Conservation (phyloP, 306 rosid genomes). For the Vigna trinervia region DNA sequence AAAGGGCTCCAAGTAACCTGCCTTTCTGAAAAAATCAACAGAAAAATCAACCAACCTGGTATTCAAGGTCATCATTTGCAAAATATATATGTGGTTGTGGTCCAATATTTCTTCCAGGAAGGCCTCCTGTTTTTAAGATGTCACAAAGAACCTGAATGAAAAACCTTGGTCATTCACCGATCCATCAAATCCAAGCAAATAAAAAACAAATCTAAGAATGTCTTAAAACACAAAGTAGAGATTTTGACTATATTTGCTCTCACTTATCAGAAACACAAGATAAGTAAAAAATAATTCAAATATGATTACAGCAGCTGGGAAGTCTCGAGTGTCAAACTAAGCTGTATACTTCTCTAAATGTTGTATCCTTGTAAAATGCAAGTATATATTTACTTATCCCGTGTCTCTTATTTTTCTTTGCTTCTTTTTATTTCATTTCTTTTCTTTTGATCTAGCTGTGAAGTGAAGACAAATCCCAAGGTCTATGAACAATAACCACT, state of each 20-base stretch:
- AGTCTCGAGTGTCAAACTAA: slow-evolving; percentile 16
- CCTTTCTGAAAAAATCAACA: slow-evolving; percentile 30
- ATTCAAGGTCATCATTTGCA: slow-evolving; percentile 88
- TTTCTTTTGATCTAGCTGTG: slow-evolving; percentile 5
- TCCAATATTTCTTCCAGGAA: slow-evolving; percentile 77
- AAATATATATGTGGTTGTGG: slow-evolving; percentile 76
- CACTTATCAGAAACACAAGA: slow-evolving; percentile 22
- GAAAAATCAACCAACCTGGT: slow-evolving; percentile 71
- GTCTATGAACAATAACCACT: not conserved
- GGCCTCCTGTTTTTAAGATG: slow-evolving; percentile 89
- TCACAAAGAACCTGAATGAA: slow-evolving; percentile 83
- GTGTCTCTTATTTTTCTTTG: not conserved
- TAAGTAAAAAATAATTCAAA: slow-evolving; percentile 15
- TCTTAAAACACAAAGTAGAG: slow-evolving; percentile 8
- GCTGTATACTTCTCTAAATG: slow-evolving; percentile 19
- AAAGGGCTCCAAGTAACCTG: slow-evolving; percentile 37
- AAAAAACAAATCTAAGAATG: slow-evolving; percentile 27
- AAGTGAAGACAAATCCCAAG: slow-evolving; percentile 30
- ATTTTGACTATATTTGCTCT: slow-evolving; percentile 4
- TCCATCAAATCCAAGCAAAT: slow-evolving; percentile 8
- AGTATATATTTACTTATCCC: slow-evolving; percentile 9
- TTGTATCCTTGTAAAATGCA: slow-evolving; percentile 13
- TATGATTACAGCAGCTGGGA: slow-evolving; percentile 26
- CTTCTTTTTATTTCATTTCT: slow-evolving; percentile 1
- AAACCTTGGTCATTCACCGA: slow-evolving; percentile 36